Conservation (phyloP, 2,329 filamentous ascomycete species). For the Chaetomium globosum region DNA sequence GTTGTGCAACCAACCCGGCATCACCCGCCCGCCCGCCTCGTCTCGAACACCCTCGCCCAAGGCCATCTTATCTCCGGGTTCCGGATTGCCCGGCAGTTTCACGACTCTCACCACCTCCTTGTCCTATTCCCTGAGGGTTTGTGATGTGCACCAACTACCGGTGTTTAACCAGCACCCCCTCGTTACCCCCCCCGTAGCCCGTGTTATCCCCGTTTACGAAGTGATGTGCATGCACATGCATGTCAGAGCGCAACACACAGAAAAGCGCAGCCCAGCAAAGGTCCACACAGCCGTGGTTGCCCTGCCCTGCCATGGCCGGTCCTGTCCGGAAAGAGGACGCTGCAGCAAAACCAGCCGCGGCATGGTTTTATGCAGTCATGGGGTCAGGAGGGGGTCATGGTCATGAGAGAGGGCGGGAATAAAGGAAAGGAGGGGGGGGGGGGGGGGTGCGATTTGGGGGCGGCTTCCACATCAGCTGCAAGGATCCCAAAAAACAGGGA, state of each 20-base stretch:
- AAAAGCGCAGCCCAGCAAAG: background rate
- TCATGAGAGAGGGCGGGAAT: too few relatives aligned
- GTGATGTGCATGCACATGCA: constrained; percentile 12
- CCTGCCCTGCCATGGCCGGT: background rate
- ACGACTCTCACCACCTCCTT: background rate
- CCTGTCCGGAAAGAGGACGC: background rate
- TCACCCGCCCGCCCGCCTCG: background rate
- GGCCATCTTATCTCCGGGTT: background rate
- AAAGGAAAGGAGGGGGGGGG: too few relatives aligned
- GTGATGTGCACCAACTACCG: too few relatives aligned
- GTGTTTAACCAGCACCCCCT: background rate
- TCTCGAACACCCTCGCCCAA: background rate
- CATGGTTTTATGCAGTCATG: background rate
- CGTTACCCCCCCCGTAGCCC: background rate
- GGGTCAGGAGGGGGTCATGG: too few relatives aligned
- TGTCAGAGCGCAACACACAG: background rate
- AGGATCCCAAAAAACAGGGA: too few relatives aligned
- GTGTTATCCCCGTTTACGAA: constrained; percentile 18
- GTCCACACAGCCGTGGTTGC: background rate
- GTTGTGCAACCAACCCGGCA: constrained; percentile 1
- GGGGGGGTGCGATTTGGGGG: background rate
- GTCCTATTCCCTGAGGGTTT: background rate
- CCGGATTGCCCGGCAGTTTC: background rate
- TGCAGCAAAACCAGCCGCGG: background rate
- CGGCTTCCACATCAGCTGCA: too few relatives aligned